phyloP scores from a whole-genome alignment of 2,329 filamentous ascomycete genomes.

The Cercospora citrullina region DNA sequence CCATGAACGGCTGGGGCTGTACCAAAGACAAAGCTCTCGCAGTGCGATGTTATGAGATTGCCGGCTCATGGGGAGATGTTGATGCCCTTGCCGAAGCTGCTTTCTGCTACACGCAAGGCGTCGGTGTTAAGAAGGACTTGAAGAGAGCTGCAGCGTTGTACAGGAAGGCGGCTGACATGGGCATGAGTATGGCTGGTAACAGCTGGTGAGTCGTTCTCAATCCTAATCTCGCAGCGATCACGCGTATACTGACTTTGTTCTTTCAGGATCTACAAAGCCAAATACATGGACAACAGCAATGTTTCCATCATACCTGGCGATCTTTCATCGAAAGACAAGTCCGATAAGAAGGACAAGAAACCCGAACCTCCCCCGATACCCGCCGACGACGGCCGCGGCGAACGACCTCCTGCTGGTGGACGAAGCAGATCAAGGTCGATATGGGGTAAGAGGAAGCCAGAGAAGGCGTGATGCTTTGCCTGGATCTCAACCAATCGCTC shows the following conservation, averaged over 20 bases:
- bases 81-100: constrained; percentile 93
- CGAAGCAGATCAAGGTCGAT: constrained; percentile 25
- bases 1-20: constrained; percentile 98
- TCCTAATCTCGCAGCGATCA: not conserved
- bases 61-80: constrained; percentile 90
- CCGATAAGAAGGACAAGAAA: constrained; percentile 21
- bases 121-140: constrained; percentile 93
- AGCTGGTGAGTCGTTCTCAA: constrained; percentile 75
- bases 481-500: not conserved
- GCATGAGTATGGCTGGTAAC: constrained; percentile 96
- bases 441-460: constrained; percentile 24
- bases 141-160: constrained; percentile 93
- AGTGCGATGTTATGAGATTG: constrained; percentile 92
- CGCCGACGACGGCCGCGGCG: constrained; percentile 14
- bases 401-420: constrained; percentile 5
- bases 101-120: constrained; percentile 91
- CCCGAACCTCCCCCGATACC: constrained; percentile 22
- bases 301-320: not conserved
- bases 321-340: constrained; percentile 6
- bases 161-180: constrained; percentile 84
- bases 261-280: constrained; percentile 89
- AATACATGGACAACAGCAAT: constrained; percentile 67
- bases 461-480: not conserved
- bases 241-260: not conserved
- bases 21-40: constrained; percentile 87